phyloP scores from a whole-genome alignment of 2,329 filamentous ascomycete species.

The Arthrobotrys conoides region DNA sequence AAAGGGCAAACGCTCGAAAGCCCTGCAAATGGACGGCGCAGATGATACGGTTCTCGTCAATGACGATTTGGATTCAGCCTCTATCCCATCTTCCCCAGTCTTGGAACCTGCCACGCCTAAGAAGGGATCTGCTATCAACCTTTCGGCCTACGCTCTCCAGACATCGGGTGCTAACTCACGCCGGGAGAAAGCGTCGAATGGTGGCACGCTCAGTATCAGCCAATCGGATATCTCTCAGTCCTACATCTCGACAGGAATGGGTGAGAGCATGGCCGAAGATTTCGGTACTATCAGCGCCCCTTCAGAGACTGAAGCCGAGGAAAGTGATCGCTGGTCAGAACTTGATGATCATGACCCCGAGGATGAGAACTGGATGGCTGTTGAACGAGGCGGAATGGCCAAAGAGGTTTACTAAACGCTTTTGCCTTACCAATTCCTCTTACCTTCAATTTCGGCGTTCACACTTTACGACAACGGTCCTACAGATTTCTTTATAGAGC shows the following conservation, averaged over 20 bases:
- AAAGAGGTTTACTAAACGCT: constrained; percentile 48
- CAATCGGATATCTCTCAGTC: constrained; percentile 52
- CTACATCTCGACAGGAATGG: constrained; percentile 50
- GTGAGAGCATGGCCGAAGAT: constrained; percentile 48
- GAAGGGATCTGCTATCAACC: constrained; percentile 52
- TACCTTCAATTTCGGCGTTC: neutral
- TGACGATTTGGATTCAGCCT: constrained; percentile 47
- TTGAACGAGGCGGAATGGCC: constrained; percentile 51
- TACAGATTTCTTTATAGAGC: neutral
- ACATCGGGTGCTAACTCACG: neutral
- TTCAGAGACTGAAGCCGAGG: constrained; percentile 55
- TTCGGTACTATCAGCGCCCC: constrained; percentile 50
- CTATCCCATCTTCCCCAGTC: constrained; percentile 51
- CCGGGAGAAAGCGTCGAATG: constrained; percentile 28
- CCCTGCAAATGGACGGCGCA: constrained; percentile 36
- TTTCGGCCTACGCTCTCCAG: constrained; percentile 39
- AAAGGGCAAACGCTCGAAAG: constrained; percentile 11
- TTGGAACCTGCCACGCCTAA: constrained; percentile 45
- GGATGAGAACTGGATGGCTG: constrained; percentile 57
- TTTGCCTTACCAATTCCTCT: neutral
- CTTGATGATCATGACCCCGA: constrained; percentile 49
- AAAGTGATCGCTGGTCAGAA: constrained; percentile 59
- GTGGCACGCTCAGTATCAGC: constrained; percentile 29
- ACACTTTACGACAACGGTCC: neutral
- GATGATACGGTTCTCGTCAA: constrained; percentile 52